Conservation (phyloP, 2,329 filamentous ascomycete genomes). For the Aureobasidium melanogenum region DNA sequence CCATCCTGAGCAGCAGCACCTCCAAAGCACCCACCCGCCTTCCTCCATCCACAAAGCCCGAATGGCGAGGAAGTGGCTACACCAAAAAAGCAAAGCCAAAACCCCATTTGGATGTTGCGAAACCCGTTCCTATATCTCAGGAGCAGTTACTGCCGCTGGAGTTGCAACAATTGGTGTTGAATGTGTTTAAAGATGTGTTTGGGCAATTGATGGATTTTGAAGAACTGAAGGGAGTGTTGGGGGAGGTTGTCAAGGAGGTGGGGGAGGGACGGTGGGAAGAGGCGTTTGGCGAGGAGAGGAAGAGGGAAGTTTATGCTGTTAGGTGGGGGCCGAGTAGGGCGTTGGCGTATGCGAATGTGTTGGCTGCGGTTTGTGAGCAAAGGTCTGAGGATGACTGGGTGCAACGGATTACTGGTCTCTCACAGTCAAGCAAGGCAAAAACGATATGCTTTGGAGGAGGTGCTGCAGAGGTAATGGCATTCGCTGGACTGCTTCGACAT, state of each 20-base stretch:
- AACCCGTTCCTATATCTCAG: neutral
- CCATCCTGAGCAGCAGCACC: neutral
- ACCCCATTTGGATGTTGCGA: neutral
- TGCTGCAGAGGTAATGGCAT: constrained; percentile 8
- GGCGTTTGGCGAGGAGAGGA: neutral
- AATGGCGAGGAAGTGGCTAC: constrained; percentile 9
- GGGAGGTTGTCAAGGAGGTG: neutral
- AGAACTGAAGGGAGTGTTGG: neutral
- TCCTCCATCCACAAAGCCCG: neutral
- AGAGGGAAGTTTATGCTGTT: neutral
- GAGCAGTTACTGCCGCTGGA: neutral
- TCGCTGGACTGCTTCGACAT: constrained; percentile 2
- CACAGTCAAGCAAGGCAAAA: neutral
- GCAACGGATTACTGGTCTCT: neutral
- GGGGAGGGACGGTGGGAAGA: neutral
- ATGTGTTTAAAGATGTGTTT: constrained; percentile 4
- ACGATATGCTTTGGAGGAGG: neutral
- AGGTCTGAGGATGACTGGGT: neutral
- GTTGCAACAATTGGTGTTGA: constrained; percentile 4
- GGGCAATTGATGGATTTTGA: neutral
- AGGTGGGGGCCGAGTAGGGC: constrained; percentile 5
- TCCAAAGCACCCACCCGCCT: neutral
- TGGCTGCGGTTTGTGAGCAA: neutral
- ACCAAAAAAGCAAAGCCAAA: neutral
- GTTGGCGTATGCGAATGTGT: constrained; percentile 9